Conservation (phyloP, 306 rosid genomes). For the Casuarina cunninghamiana region DNA sequence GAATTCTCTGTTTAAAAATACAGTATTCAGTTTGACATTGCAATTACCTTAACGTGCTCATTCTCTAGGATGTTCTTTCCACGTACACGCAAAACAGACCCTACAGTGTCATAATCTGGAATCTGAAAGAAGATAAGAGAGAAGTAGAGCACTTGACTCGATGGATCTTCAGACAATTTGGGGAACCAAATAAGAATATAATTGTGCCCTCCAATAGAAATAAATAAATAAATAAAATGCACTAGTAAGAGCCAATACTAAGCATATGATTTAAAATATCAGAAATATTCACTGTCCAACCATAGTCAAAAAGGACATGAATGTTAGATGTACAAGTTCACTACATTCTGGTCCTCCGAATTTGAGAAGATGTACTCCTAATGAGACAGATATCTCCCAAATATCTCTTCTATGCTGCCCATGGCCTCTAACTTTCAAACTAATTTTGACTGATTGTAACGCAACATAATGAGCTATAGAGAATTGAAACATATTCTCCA, state of each 20-base stretch:
- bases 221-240: not conserved
- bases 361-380: not conserved
- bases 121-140: slow-evolving; percentile 42
- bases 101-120: slow-evolving; percentile 90
- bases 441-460: not conserved
- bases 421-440: not conserved
- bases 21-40: slow-evolving; percentile 4
- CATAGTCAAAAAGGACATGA: not conserved
- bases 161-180: slow-evolving; percentile 3
- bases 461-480: not conserved
- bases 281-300: not conserved
- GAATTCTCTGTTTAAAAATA: not conserved
- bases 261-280: not conserved
- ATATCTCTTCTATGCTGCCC: not conserved
- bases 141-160: not conserved
- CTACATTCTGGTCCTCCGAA: not conserved
- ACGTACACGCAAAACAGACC: slow-evolving; percentile 77
- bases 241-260: not conserved
- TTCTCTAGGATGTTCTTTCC: slow-evolving; percentile 87
- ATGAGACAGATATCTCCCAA: not conserved
- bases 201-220: not conserved
- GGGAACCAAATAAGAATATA: not conserved
- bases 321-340: not conserved
- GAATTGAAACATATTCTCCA: not conserved
- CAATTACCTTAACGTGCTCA: slow-evolving; percentile 83